Evolutionary conservation across 331 rosid species (phyloP).

Genomic region (Rosa hybrid): DNA sequence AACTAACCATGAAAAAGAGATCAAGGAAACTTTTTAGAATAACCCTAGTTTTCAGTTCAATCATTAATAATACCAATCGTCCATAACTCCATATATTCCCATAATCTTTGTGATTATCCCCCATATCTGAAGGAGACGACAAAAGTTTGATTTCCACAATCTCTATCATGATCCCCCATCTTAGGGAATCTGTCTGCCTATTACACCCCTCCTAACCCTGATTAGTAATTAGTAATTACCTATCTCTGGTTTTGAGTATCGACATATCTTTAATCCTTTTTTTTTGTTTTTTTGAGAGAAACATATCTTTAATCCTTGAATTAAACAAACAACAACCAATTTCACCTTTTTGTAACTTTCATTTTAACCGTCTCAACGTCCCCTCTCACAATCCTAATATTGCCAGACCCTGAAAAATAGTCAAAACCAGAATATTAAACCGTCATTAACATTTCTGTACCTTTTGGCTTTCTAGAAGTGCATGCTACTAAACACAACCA

Average conservation of each 20-base stretch:
- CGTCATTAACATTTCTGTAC: conserved; percentile 3
- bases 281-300: too few relatives aligned
- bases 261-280: not conserved
- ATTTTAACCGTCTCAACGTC: too few relatives aligned
- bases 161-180: not conserved
- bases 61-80: not conserved
- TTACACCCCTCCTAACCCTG: not conserved
- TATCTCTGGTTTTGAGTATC: not conserved
- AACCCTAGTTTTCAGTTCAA: not conserved
- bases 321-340: too few relatives aligned
- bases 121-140: not conserved
- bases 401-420: not conserved
- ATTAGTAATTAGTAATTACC: not conserved
- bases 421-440: not conserved
- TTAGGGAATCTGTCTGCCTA: not conserved
- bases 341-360: too few relatives aligned
- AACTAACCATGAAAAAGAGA: too few relatives aligned
- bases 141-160: not conserved
- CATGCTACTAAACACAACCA: not conserved
- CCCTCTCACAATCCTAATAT: too few relatives aligned
- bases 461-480: conserved; percentile 42
- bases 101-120: not conserved
- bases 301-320: not conserved
- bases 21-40: not conserved
- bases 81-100: not conserved